Conservation (phyloP, 257 asterid species). For the Forsythia suspensa region DNA sequence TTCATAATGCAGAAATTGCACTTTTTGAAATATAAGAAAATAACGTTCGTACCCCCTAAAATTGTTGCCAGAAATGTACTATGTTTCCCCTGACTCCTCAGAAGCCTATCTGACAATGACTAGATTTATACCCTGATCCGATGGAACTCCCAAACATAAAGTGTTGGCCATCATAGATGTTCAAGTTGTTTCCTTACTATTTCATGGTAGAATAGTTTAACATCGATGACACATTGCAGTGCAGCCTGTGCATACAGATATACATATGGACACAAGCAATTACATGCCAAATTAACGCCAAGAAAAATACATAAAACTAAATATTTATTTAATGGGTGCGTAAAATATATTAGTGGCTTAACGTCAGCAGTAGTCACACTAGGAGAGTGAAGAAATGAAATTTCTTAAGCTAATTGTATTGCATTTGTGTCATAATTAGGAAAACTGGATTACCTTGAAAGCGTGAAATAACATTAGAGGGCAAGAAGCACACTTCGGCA, state of each 20-base stretch:
- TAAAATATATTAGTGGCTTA: neutral
- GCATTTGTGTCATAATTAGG: slow-evolving; percentile 5
- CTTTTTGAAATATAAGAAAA: no score
- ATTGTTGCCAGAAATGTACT: no score
- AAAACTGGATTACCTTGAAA: slow-evolving; percentile 65
- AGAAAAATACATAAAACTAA: neutral
- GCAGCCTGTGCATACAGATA: neutral
- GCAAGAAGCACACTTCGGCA: slow-evolving; percentile 88
- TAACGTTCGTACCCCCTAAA: no score
- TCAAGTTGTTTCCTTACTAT: no score
- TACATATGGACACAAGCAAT: neutral
- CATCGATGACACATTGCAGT: neutral
- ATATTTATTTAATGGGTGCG: neutral
- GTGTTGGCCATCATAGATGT: no score
- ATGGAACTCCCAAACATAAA: no score
- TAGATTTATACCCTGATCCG: no score
- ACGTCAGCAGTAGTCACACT: neutral
- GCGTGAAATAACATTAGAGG: slow-evolving; percentile 73
- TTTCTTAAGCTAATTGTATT: neutral
- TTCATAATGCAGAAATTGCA: no score
- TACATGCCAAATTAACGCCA: neutral
- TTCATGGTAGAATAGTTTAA: neutral
- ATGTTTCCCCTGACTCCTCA: no score
- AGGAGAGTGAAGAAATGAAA: neutral
- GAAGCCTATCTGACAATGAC: no score